Evolutionary conservation across 2,329 filamentous ascomycete genomes (phyloP).

Genomic region (Dothidotthia symphoricarpi): DNA sequence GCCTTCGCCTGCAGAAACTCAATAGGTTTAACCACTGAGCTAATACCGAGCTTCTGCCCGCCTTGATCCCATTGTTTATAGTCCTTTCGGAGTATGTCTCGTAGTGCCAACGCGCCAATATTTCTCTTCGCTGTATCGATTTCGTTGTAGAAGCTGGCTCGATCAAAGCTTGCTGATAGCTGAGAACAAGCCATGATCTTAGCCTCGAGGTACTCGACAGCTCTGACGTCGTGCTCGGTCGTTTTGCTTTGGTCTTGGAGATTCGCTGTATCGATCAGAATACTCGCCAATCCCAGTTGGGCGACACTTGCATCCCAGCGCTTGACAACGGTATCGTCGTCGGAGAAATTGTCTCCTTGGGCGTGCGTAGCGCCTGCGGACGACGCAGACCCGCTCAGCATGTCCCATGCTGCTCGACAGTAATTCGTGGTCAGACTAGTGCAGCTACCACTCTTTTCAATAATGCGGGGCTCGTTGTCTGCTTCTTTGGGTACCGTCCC

Average conservation of each 20-base stretch:
- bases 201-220: conserved; percentile 59
- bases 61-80: conserved; percentile 73
- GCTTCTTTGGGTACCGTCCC: conserved; percentile 50
- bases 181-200: conserved; percentile 47
- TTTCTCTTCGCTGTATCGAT: conserved; percentile 67
- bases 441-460: conserved; percentile 70
- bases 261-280: conserved; percentile 71
- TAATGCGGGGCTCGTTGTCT: conserved; percentile 56
- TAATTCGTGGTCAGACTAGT: conserved; percentile 66
- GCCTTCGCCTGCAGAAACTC: conserved; percentile 59
- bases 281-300: conserved; percentile 64
- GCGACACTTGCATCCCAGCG: conserved; percentile 61
- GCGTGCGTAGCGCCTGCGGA: conserved; percentile 38
- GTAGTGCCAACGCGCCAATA: conserved; percentile 58
- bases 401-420: conserved; percentile 58
- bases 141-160: conserved; percentile 57
- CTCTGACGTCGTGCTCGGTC: conserved; percentile 58
- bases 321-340: conserved; percentile 32
- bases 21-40: conserved; percentile 63
- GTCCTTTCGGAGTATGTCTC: conserved; percentile 74
- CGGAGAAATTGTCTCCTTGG: conserved; percentile 40
- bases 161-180: conserved; percentile 50
- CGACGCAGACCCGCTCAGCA: conserved; percentile 45
- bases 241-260: conserved; percentile 62
- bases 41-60: conserved; percentile 62